Conservation (phyloP, 2,329 filamentous ascomycete species). For the Neophaeococcomyces aloes region DNA sequence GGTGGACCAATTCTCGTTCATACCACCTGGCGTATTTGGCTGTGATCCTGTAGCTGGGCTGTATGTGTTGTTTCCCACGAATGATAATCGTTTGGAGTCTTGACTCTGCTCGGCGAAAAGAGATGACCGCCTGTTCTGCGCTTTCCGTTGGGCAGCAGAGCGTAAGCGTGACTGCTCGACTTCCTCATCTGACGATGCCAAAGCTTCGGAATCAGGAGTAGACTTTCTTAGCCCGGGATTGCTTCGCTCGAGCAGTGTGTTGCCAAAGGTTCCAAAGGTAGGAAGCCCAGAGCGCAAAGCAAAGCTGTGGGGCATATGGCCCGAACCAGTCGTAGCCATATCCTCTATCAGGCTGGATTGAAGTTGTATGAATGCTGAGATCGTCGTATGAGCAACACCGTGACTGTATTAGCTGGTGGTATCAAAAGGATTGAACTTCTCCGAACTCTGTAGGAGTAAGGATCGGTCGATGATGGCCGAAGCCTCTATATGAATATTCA, state of each 20-base stretch:
- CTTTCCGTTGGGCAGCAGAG: constrained; percentile 31
- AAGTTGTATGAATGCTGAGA: no score
- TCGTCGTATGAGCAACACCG: no score
- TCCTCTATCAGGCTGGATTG: no score
- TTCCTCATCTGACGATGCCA: constrained; percentile 93
- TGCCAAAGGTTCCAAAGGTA: constrained; percentile 20
- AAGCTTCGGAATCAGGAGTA: constrained; percentile 85
- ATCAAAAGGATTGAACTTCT: no score
- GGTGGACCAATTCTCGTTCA: constrained; percentile 41
- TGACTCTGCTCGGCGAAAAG: constrained; percentile 31
- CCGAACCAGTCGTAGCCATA: constrained; percentile 6
- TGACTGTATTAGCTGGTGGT: no score
- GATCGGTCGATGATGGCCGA: no score
- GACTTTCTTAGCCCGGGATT: constrained; percentile 61
- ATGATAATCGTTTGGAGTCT: constrained; percentile 52
- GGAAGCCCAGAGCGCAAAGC: constrained; percentile 18
- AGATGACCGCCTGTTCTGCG: constrained; percentile 55
- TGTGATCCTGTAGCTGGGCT: constrained; percentile 64
- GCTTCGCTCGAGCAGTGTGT: constrained; percentile 57
- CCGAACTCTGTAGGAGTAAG: no score
- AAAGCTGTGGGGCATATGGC: constrained; percentile 6
- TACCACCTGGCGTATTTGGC: constrained; percentile 65
- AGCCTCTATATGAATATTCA: no score
- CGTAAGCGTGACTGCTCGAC: constrained; percentile 45
- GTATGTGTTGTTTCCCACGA: constrained; percentile 52